These are phyloP conservation scores for Tephrocybe sp. DNA, from an alignment of 768 basidiomycete species.

Conservation along the genomic window DNA sequence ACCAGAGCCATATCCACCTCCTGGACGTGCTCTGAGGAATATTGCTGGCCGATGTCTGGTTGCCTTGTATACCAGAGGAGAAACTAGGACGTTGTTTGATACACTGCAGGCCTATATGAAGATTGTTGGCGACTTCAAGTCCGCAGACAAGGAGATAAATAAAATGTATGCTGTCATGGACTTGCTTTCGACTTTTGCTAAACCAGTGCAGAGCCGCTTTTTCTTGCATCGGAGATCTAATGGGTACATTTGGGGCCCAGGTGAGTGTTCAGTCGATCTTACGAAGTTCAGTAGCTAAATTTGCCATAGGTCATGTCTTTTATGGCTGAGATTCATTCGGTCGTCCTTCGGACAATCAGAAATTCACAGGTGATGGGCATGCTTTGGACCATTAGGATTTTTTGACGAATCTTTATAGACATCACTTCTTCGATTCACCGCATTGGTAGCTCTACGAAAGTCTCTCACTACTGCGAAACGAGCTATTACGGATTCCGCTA, in stretches of 20 bases:
- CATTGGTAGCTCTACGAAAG: slow-evolving; percentile 75
- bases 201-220: slow-evolving; percentile 64
- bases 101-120: slow-evolving; percentile 76
- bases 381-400: neutral
- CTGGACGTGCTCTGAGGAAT: slow-evolving; percentile 84
- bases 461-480: slow-evolving; percentile 77
- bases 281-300: neutral
- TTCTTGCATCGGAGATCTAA: slow-evolving; percentile 86
- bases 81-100: slow-evolving; percentile 85
- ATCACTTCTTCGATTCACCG: slow-evolving; percentile 79
- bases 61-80: slow-evolving; percentile 71
- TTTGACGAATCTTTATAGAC: slow-evolving; percentile 44
- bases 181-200: slow-evolving; percentile 4
- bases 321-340: slow-evolving; percentile 76
- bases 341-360: slow-evolving; percentile 65
- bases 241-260: slow-evolving; percentile 81
- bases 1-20: slow-evolving; percentile 66
- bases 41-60: slow-evolving; percentile 77
- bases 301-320: slow-evolving; percentile 85
- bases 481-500: slow-evolving; percentile 73
- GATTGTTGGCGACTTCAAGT: slow-evolving; percentile 70
- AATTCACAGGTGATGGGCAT: slow-evolving; percentile 57
- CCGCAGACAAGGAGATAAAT: slow-evolving; percentile 54
- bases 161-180: slow-evolving; percentile 54
- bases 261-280: slow-evolving; percentile 38